Base-by-base conservation (phyloP, 2,329 filamentous ascomycete genomes). In the Claviceps spartinae region DNA sequence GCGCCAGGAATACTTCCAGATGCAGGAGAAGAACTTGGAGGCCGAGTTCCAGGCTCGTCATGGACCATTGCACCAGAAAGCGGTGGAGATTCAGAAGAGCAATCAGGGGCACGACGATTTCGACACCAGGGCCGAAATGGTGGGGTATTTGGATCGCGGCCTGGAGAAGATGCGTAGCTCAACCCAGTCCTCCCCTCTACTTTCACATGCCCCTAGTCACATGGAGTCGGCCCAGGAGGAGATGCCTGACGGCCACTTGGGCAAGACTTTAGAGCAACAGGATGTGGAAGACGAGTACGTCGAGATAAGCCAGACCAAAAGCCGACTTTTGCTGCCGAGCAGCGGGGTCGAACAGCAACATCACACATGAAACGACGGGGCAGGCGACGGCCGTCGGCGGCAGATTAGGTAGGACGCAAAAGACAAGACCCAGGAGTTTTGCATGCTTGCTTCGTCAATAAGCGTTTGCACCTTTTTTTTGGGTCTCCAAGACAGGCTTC, bases 11-110 rank as follows among this genome's bases (percentile, higher is more conserved):
- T 68, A 65, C 4, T 65, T 75, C 16, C 64, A 68, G 34, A 64
- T 68, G 51, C 70, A 73, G 47, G 75, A 80, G 59, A 68, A 66
- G 43, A 67, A 70, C 30, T 66, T 79, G 1, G 75, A 77, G 58
- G 61, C 63, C 0, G 75, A 78, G 52, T 74, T 80, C 51, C 67
- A 70, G 55, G 58, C 62, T 22, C 65, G 66, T 14, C 71, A 73
- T 54, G 71, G 74, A 7, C 66, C 69, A 11, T 62, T 79, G 5
- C 73, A 72, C 58, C 64, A 61, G 43, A 76, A 75, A 55, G 69
- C 66, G 0, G 64, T 67, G 52, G 68, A 70, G 2, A 61, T 70
- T 8, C 61, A 63, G 16, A 44, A 37, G 14, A 44, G 47, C 26
- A 60, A 60, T 48, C 49, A 57, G 24, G 49, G 55, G 9, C 62